Evolutionary conservation across 75 land plant genomes (phyloP).

Genomic region (Selaginella moellendorffii): DNA sequence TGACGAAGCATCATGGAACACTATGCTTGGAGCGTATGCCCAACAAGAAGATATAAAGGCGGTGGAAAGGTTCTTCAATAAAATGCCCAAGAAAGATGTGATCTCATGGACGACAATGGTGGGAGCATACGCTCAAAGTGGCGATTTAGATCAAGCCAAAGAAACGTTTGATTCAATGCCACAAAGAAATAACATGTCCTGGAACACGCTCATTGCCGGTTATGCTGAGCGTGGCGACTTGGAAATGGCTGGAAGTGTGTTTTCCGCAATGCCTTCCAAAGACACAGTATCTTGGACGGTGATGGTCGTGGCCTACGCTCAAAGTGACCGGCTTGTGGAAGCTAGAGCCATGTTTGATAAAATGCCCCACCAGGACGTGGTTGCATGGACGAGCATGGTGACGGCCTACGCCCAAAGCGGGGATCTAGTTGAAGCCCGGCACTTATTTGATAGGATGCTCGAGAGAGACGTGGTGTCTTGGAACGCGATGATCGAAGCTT

Average conservation of each 20-base stretch:
- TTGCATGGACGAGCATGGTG: background rate
- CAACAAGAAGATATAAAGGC: constrained; percentile 22
- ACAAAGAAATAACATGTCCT: constrained; percentile 20
- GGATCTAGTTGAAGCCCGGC: constrained; percentile 4
- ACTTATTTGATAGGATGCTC: constrained; percentile 4
- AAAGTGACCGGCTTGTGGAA: background rate
- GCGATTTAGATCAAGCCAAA: constrained; percentile 13
- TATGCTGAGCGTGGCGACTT: background rate
- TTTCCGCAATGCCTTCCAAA: constrained; percentile 13
- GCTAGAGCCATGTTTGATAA: constrained; percentile 5
- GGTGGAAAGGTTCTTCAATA: constrained; percentile 19
- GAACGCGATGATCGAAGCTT: no score
- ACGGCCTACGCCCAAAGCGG: constrained; percentile 19
- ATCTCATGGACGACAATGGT: constrained; percentile 38
- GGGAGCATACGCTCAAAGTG: constrained; percentile 29
- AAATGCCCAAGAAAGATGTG: constrained; percentile 14
- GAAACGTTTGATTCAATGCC: constrained; percentile 27
- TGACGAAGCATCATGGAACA: no score
- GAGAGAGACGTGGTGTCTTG: no score
- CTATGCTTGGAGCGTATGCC: constrained; percentile 33
- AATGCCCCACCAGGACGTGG: background rate
- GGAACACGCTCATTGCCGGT: constrained; percentile 4
- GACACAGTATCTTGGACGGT: background rate
- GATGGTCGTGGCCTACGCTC: constrained; percentile 2
- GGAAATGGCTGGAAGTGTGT: background rate